phyloP scores from a whole-genome alignment of 352 stramenopile genomes.

The Pythium vanterpoolii region DNA sequence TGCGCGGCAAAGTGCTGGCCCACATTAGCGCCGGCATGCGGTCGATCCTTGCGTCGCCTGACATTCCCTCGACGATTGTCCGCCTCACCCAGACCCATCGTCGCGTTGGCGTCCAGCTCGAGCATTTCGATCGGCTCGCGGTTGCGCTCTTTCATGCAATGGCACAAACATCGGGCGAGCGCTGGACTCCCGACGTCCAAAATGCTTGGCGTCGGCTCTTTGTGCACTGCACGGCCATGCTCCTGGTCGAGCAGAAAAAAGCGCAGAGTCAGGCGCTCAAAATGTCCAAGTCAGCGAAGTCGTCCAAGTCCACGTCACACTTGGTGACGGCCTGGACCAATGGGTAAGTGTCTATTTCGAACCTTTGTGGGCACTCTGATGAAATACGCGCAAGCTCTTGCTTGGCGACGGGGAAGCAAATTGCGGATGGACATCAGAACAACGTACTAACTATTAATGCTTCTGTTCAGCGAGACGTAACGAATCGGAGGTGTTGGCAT shows the following conservation, averaged over 20 bases:
- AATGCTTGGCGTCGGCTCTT: conserved; percentile 42
- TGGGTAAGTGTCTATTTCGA: too few relatives aligned
- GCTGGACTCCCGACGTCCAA: conserved; percentile 39
- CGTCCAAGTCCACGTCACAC: background rate
- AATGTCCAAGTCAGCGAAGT: background rate
- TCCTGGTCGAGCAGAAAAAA: conserved; percentile 32
- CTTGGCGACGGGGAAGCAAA: too few relatives aligned
- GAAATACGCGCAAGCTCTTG: too few relatives aligned
- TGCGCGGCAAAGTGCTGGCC: conserved; percentile 84
- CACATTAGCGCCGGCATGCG: conserved; percentile 78
- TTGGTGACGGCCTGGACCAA: too few relatives aligned
- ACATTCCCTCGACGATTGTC: conserved; percentile 65
- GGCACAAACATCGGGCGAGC: conserved; percentile 32
- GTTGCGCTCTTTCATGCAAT: conserved; percentile 82
- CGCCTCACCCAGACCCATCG: conserved; percentile 65
- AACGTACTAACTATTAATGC: too few relatives aligned
- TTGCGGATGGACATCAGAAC: too few relatives aligned
- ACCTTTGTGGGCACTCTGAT: too few relatives aligned
- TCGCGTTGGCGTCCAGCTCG: conserved; percentile 79
- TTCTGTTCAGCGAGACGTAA: too few relatives aligned
- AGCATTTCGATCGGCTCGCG: conserved; percentile 87
- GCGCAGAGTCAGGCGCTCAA: background rate
- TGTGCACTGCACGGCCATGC: conserved; percentile 31
- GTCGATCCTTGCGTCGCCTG: conserved; percentile 33
- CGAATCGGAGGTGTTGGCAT: too few relatives aligned